Base-by-base conservation (phyloP, 2,329 filamentous ascomycete genomes). In the Alternaria solani region DNA sequence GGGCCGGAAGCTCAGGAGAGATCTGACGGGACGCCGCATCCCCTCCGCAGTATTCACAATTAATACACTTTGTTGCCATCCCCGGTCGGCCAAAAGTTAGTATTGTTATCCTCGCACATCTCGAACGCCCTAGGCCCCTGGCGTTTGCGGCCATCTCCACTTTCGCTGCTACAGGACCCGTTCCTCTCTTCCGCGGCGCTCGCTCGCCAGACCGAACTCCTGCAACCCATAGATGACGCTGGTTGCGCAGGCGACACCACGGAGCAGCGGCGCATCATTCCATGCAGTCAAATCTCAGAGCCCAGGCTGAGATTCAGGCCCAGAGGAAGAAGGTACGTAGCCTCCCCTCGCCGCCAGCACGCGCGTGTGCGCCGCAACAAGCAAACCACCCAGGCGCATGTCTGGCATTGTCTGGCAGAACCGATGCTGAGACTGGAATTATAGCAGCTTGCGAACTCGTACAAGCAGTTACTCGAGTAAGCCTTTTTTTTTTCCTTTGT, bases 391-490 rank as follows among this genome's bases (percentile, higher is more conserved):
- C 43, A 48, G 42, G 38, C 54, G 46, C 47, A 47, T 46, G 32
- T 28, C 51, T 25, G 36, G 46, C 47, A 47, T 46, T 26, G 20
- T 23, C 51, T 14, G 28, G 39, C 20, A 38, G 28, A 26, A 52
- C 42, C 20, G 9, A 54, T 41, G 61, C 57, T 63, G 53, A 63
- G 41, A 39, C 55, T 54, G 32, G 49, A 51, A 60, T 46, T 55
- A 62, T 57, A 62, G 60, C 80, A 97, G 94, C 94, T 99, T 84
- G 93, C 94, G 78, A 92, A 90, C 81, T 98, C 95, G 70, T 99
- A 99, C 83, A 92, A 96, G 83, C 91, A 96, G 82, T 87, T 99
- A 74, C 88, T 99, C 74, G 91, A 96, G 93, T 96, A 88, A 81
- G 91, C 82, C 47, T 20, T 20, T 25, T 23, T 23, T 23, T 23